Conservation (phyloP, 2,329 filamentous ascomycete genomes). For the Ophiostoma novo-ulmi region DNA sequence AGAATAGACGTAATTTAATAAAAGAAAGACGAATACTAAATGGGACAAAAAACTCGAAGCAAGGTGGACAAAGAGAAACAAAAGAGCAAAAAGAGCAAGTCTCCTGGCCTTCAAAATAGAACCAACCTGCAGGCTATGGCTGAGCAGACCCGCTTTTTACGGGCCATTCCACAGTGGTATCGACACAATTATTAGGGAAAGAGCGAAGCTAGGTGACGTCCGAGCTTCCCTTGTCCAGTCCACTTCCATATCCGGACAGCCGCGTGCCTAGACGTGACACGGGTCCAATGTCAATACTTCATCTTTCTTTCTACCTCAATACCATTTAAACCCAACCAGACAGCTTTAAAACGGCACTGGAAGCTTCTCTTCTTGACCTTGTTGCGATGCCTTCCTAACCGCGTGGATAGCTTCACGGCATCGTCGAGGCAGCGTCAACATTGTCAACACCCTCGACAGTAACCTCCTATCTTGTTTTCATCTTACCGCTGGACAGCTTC, state of each 20-base stretch:
- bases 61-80: neutral
- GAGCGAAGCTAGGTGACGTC: slow-evolving; percentile 6
- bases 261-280: neutral
- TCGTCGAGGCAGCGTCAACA: neutral
- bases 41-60: neutral
- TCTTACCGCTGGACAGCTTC: neutral
- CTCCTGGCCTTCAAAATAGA: neutral
- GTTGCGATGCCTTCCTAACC: neutral
- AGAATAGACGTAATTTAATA: neutral
- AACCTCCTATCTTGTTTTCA: neutral
- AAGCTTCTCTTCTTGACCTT: neutral
- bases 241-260: neutral
- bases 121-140: neutral
- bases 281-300: neutral
- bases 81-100: neutral
- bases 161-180: neutral
- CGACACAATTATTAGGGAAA: neutral
- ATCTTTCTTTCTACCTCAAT: too few relatives aligned
- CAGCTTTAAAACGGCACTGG: neutral
- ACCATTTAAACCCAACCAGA: neutral
- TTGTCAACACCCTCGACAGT: neutral
- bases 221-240: neutral
- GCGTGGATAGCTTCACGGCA: neutral
- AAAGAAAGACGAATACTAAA: neutral
- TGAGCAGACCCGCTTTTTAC: slow-evolving; percentile 1